Evolutionary conservation across 1,284 basidiomycete species (phyloP), one percentile per base, ranked within the genome.

Genomic region (Rhodotorula mucilaginosa): DNA sequence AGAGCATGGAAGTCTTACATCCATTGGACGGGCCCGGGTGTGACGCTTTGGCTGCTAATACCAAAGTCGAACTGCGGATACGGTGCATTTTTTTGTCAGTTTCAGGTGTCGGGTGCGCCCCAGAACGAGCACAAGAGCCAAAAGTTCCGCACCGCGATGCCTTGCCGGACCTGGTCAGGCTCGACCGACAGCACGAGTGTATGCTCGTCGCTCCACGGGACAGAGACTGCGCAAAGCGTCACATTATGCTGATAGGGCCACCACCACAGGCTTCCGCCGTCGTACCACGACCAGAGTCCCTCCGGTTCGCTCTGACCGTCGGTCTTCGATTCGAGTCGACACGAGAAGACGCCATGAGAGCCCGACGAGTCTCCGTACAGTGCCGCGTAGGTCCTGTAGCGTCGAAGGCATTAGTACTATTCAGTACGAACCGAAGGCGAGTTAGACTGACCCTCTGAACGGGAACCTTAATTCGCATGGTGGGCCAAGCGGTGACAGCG

Each of bases 201-300:
- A 39, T 68, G 61, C 12, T 34, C 18, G 15, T n/a, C 48, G 5
- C n/a, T 15, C 16, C 56, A 48, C 10, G 63, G 23, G 26, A 39
- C 16, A 19, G 47, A 15, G 10, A 68, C 49, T 47, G 26, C 21
- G 47, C 64, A 59, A 23, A 58, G 49, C 18, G 21, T 13, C n/a
- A 15, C 23, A 16, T 65, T 39, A 34, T 44, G 64, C n/a, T 49
- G 64, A n/a, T 65, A 59, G 23, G 47, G 47, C 57, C 57, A 58
- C 57, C 56, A 51, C 57, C 57, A 58, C 10, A 48, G 23, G 23
- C 29, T 44, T 2, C 54, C 47, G 31, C 64, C 64, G 57, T 51
- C 56, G 57, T 49, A 65, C 66, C 66, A 68, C 2, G 34, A 57
- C 66, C 66, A 67, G 10, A 49, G 13, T 10, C 61, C 61, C 34